Base-by-base conservation (phyloP, 1,284 basidiomycete genomes). In the Apiotrichum veenhuisii region DNA sequence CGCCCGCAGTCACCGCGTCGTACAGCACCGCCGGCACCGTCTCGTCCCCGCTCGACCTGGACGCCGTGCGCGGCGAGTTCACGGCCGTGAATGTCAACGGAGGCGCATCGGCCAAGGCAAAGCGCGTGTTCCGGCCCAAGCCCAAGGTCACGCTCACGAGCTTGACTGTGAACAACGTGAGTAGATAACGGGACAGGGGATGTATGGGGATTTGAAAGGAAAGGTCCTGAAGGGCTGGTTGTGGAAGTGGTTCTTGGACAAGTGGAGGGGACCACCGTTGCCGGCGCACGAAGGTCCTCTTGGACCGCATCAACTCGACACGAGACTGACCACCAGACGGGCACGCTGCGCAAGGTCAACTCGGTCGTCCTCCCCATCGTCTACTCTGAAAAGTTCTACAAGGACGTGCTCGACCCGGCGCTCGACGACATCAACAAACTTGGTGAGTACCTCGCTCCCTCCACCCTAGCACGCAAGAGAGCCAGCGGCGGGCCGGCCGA, bases 311-410 rank as follows among this genome's bases (percentile, higher is more conserved):
- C n/a, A n/a, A n/a, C 30, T 30, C 12, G 30, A 12, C 12, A 30
- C 12, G 30, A 30, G 30, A 18, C 59, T 57, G 12, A 57, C 50
- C 7, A 18, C n/a, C 47, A 77, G 75, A 64, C 67, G 42, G 75
- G 75, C 12, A 77, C 75, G 11, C 58, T 77, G 40, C 65, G 70
- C 26, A 72, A 66, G 62, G 64, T 77, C 63, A 74, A 75, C 64
- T 70, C 70, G 44, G 69, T 77, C 34, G 72, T 77, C 25, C 67
- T 74, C 43, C 72, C 72, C 33, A 67, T 74, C 45, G 68, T 67
- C n/a, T 77, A 77, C 59, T 71, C 71, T n/a, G 74, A 76, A 42
- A 73, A 71, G 52, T 74, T 74, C 63, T 77, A 77, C 68, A 75
- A 74, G 51, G 70, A 74, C 46, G 71, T 75, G 17, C 62, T 75